phyloP scores from a whole-genome alignment of 2,329 filamentous ascomycete genomes.

The Emergomyces africanus region DNA sequence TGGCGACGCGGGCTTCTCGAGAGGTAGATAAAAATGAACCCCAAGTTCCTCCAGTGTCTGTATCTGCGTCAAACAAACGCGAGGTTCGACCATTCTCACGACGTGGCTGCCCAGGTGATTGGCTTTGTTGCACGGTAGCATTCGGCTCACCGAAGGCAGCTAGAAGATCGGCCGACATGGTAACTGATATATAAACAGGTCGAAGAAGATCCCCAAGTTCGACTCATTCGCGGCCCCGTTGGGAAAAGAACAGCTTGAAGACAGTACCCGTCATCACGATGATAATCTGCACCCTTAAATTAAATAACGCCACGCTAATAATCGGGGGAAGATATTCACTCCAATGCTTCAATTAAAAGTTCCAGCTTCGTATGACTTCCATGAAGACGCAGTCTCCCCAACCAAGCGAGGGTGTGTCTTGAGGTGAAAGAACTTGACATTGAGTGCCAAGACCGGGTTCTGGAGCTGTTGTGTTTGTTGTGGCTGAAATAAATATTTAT shows the following conservation, averaged over 20 bases:
- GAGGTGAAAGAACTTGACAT: not conserved
- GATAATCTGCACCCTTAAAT: not conserved
- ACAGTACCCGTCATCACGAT: not conserved
- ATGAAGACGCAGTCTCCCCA: not conserved
- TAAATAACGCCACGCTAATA: not conserved
- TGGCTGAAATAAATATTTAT: too few relatives aligned
- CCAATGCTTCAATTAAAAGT: not conserved
- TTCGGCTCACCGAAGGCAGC: conserved; percentile 34
- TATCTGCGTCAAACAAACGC: not conserved
- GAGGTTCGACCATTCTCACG: not conserved
- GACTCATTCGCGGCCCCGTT: not conserved
- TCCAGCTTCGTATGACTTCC: not conserved
- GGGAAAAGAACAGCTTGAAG: not conserved
- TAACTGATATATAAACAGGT: not conserved
- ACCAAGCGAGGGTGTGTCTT: not conserved
- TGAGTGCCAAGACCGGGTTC: not conserved
- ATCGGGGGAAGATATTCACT: not conserved
- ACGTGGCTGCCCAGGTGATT: not conserved
- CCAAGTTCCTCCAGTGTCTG: not conserved
- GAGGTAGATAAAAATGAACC: not conserved
- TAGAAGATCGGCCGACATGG: conserved; percentile 43
- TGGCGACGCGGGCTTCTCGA: not conserved
- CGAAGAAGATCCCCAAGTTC: not conserved
- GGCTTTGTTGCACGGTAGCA: not conserved
- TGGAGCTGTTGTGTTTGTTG: too few relatives aligned